Percentiles rank a stretch among this genome's conserved stretches.
phyloP scores from a whole-genome alignment of 108 stramenopile genomes.

The Nitzschia inconspicua region DNA sequence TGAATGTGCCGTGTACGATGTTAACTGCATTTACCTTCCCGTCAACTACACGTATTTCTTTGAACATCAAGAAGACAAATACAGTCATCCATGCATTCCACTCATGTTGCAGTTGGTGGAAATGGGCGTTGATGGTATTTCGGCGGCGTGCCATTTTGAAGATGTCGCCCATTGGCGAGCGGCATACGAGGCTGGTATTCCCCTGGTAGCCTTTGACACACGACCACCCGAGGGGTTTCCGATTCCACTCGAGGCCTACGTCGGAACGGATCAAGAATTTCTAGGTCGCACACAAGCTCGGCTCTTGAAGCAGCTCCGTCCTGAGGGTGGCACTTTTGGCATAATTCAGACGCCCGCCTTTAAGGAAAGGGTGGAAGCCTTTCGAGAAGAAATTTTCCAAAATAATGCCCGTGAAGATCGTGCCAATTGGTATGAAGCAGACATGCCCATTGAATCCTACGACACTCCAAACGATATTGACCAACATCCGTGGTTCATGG shows the following conservation, averaged over 20 bases:
- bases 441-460: background rate
- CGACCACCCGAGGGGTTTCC: background rate
- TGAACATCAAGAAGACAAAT: too few relatives aligned
- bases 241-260: constrained; percentile 22
- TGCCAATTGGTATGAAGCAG: background rate
- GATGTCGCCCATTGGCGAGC: too few relatives aligned
- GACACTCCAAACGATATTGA: background rate
- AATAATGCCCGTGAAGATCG: background rate
- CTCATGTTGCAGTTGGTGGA: too few relatives aligned
- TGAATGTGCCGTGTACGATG: too few relatives aligned
- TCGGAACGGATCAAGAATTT: constrained; percentile 35
- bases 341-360: background rate
- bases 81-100: too few relatives aligned
- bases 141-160: too few relatives aligned
- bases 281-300: constrained; percentile 31
- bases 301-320: constrained; percentile 25
- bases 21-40: too few relatives aligned
- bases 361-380: background rate
- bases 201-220: constrained; percentile 11
- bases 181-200: constrained; percentile 8
- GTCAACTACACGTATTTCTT: too few relatives aligned
- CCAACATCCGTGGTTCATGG: constrained; percentile 4
- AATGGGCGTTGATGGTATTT: too few relatives aligned
- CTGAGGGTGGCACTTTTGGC: constrained; percentile 30
- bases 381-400: background rate